These are phyloP conservation scores for Chytridium lagenaria DNA, from an alignment of 371 early-diverging fungal genomes.

Conservation along the genomic window DNA sequence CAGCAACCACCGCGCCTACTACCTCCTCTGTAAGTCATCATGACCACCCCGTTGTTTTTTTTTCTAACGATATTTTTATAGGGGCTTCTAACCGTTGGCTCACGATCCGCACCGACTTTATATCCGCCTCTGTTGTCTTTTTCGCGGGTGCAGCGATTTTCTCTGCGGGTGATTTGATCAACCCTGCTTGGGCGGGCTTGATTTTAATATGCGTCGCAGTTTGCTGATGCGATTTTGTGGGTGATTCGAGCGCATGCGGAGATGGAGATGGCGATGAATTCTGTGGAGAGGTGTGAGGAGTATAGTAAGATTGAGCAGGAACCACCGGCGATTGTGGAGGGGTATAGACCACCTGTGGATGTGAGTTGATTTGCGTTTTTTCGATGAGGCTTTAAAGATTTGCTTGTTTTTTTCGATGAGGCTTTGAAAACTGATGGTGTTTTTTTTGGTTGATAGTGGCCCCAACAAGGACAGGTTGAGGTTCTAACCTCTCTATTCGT, in stretches of 20 bases:
- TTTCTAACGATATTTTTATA: not conserved
- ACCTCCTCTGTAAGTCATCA: constrained; percentile 43
- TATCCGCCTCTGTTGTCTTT: constrained; percentile 76
- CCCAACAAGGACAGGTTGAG: constrained; percentile 63
- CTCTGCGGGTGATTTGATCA: constrained; percentile 56
- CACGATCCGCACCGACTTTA: constrained; percentile 74
- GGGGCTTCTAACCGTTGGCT: constrained; percentile 94
- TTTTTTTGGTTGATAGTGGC: constrained; percentile 60
- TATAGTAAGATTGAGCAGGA: constrained; percentile 79
- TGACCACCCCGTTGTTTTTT: not conserved
- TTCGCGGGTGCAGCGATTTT: constrained; percentile 69
- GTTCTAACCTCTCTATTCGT: constrained; percentile 49
- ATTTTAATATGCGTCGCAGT: constrained; percentile 78
- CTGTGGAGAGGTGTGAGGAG: constrained; percentile 78
- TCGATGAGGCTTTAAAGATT: not conserved
- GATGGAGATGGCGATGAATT: constrained; percentile 88
- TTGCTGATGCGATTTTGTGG: constrained; percentile 80
- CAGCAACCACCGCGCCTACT: constrained; percentile 56
- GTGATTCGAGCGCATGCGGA: constrained; percentile 72
- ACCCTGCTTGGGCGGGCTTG: constrained; percentile 79
- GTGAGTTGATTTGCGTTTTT: constrained; percentile 15
- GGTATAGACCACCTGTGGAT: constrained; percentile 51
- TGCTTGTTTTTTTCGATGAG: not conserved
- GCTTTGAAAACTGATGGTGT: not conserved
- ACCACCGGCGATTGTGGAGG: constrained; percentile 59